phyloP scores from a whole-genome alignment of 1,139 yeast genomes.

The Suhomyces maxii region DNA sequence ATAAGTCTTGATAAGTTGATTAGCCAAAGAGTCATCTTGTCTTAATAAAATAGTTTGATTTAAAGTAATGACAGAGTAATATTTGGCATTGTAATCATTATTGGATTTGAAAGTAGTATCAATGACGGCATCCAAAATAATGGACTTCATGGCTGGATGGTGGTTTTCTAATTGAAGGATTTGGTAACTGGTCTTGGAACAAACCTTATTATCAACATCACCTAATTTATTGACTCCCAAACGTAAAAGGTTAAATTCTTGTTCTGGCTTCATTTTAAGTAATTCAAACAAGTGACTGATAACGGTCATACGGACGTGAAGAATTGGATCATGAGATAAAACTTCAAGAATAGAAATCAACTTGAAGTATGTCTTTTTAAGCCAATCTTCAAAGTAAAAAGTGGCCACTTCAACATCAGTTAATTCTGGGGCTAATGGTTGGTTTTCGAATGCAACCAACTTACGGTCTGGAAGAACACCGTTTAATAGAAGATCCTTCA shows the following conservation, averaged over 20 bases:
- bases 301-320: conserved; percentile 80
- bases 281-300: conserved; percentile 78
- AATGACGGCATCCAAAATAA: conserved; percentile 74
- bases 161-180: conserved; percentile 80
- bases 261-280: conserved; percentile 87
- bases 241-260: conserved; percentile 86
- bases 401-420: conserved; percentile 59
- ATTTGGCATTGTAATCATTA: conserved; percentile 82
- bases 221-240: conserved; percentile 93
- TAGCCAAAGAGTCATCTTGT: conserved; percentile 76
- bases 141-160: conserved; percentile 93
- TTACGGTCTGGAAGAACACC: conserved; percentile 88
- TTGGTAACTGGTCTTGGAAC: conserved; percentile 84
- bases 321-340: conserved; percentile 87
- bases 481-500: conserved; percentile 80
- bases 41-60: conserved; percentile 89
- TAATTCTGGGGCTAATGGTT: conserved; percentile 54
- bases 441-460: conserved; percentile 76
- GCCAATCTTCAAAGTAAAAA: conserved; percentile 85
- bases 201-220: conserved; percentile 86
- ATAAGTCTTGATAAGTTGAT: conserved; percentile 77
- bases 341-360: conserved; percentile 69
- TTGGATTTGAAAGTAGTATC: conserved; percentile 77
- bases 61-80: conserved; percentile 82
- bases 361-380: conserved; percentile 73